Base-by-base conservation (phyloP, 2,329 filamentous ascomycete species). In the Cyphellophora attinorum region DNA sequence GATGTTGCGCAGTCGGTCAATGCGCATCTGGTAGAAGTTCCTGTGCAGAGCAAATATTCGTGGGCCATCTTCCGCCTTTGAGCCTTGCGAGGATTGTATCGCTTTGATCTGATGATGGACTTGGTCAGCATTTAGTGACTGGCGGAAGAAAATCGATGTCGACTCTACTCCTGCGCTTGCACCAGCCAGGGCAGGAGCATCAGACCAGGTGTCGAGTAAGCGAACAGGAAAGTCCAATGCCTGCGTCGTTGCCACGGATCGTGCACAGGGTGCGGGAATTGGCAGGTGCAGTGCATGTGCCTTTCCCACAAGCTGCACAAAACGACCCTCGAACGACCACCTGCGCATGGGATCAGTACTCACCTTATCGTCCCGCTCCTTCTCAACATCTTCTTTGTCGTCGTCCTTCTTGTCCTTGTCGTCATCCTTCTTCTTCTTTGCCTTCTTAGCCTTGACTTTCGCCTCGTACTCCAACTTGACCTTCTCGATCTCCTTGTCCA, bases 31-130 rank as follows among this genome's bases (percentile, higher is more conserved):
- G 54, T 85, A 93, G 59, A 98, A 94, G 16, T 76, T 72, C 49
- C 85, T 86, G 53, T 89, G 82, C 39, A 95, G 66, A 46, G 81
- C 75, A 60, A 91, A 98, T 3, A 93, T 72, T 27, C 89, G 75
- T 13, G 85, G 81, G 37, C 81, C 78, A 40, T 83, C 76, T 40
- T 83, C 78, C 3, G 37, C 15, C 16, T 33, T 48, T 21, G 52
- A 50, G 21, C n/a, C n/a, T n/a, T 58, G 51, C 13, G 62, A 61
- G 29, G 66, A 65, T 44, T 69, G 60, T 16, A 71, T 56, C 19
- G 64, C 58, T 46, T 66, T 60, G 46, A 65, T 63, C 60, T 65
- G 42, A 23, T 19, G 18, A 30, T 25, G 21, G n/a, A n/a, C n/a
- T n/a, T n/a, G n/a, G n/a, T n/a, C n/a, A n/a, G n/a, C n/a, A n/a